Evolutionary conservation across 2,329 filamentous ascomycete species (phyloP).

Genomic region (Paraconiothyrium sp.): DNA sequence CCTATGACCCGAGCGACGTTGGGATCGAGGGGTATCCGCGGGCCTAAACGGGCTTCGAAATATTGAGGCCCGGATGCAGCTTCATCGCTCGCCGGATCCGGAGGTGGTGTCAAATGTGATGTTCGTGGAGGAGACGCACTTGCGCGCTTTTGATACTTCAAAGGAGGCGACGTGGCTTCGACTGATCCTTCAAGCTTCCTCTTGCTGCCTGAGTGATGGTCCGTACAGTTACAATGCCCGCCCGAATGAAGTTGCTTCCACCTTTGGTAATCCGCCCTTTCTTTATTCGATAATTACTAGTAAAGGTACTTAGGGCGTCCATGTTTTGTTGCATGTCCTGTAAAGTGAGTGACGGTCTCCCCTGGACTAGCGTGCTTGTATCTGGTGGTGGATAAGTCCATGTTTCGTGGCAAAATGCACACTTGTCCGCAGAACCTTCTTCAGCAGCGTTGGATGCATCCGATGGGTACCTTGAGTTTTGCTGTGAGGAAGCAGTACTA

Average conservation of each 20-base stretch:
- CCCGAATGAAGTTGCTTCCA: slow-evolving; percentile 1
- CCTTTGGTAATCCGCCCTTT: background rate
- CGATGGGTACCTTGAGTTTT: background rate
- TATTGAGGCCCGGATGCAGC: background rate
- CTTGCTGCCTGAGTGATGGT: slow-evolving; percentile 2
- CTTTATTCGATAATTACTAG: background rate
- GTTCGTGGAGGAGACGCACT: slow-evolving; percentile 6
- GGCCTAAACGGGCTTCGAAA: background rate
- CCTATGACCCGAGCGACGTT: background rate
- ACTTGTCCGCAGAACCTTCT: background rate
- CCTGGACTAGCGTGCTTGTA: background rate
- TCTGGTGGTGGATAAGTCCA: slow-evolving; percentile 7
- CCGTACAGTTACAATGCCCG: slow-evolving; percentile 1
- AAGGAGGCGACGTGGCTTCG: background rate
- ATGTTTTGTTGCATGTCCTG: background rate
- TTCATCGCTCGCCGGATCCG: background rate
- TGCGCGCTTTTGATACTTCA: background rate
- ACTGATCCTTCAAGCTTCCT: slow-evolving; percentile 1
- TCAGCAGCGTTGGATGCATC: background rate
- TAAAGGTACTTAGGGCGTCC: background rate
- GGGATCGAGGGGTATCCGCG: background rate
- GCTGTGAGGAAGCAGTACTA: background rate
- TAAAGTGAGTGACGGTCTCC: background rate
- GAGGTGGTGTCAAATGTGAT: slow-evolving; percentile 5
- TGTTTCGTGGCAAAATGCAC: slow-evolving; percentile 3